Evolutionary conservation across 441 rosid genomes (phyloP).

Genomic region (Euphorbia celastroides): DNA sequence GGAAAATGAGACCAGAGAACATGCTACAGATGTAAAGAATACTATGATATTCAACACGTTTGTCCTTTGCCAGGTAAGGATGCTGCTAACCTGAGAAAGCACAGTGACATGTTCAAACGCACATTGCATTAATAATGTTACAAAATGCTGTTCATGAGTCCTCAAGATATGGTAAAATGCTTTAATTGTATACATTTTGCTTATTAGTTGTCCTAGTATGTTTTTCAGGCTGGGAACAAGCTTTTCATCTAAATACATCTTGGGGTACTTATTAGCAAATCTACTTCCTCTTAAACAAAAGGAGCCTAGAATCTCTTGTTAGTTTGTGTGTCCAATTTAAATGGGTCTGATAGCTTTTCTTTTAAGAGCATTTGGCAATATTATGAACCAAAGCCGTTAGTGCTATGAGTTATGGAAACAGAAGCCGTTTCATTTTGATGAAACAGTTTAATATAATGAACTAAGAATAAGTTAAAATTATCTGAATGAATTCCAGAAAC

Average conservation of each 20-base stretch:
- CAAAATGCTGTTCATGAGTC: neutral
- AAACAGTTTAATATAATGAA: neutral
- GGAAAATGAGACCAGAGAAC: slow-evolving; percentile 37
- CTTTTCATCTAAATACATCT: neutral
- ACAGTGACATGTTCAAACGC: neutral
- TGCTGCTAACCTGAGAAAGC: no score
- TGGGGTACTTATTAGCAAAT: neutral
- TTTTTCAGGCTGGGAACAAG: neutral
- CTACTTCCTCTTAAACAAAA: neutral
- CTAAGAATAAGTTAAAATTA: no score
- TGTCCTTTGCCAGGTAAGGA: slow-evolving; percentile 70
- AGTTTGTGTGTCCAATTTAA: slow-evolving; percentile 3
- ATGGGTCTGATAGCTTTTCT: neutral
- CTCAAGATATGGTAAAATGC: neutral
- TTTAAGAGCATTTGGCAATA: neutral
- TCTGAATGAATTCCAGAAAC: neutral
- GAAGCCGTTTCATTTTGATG: neutral
- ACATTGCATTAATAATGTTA: neutral
- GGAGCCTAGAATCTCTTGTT: neutral
- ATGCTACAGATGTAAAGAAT: slow-evolving; percentile 49
- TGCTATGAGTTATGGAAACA: neutral
- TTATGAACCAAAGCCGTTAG: neutral
- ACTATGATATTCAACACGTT: slow-evolving; percentile 68
- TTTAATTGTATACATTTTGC: neutral
- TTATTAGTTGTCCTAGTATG: neutral